These are phyloP conservation scores for Chenopodium album DNA, from an alignment of 148 eudicot genomes.

Conservation along the genomic window DNA sequence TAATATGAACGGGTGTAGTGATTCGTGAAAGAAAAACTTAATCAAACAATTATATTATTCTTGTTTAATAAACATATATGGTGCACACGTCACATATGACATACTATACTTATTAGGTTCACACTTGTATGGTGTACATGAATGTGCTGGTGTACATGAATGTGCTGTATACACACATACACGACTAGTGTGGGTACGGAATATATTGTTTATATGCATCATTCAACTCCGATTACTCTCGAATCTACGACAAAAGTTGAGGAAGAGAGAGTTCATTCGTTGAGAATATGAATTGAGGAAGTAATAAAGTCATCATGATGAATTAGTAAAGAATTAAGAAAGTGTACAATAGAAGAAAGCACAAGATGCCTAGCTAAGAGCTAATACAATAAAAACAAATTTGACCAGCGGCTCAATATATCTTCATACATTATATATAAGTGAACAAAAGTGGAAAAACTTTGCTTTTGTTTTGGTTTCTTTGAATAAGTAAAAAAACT, in stretches of 20 bases:
- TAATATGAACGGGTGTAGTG: too few species aligned
- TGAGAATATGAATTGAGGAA: background rate
- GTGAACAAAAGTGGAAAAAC: constrained; percentile 29
- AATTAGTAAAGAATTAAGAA: background rate
- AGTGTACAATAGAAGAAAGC: constrained; percentile 22
- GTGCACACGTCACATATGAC: too few species aligned
- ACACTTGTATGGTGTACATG: too few species aligned
- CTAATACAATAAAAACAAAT: constrained; percentile 25
- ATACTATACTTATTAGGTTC: too few species aligned
- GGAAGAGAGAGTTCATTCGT: background rate
- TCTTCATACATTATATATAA: constrained; percentile 19
- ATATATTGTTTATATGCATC: too few species aligned
- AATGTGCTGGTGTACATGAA: too few species aligned
- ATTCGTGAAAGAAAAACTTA: too few species aligned
- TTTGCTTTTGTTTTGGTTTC: constrained; percentile 22
- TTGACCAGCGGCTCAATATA: constrained; percentile 18
- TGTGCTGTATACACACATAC: too few species aligned
- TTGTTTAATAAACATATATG: too few species aligned
- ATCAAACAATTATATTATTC: too few species aligned
- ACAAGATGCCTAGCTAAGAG: constrained; percentile 13
- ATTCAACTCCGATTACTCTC: background rate
- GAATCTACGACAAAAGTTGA: background rate
- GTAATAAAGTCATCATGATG: background rate
- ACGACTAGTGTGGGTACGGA: too few species aligned
- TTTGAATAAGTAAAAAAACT: background rate